Evolutionary conservation across 2,329 filamentous ascomycete genomes (phyloP), one percentile per base, ranked within the genome.

Genomic region (Fusarium haematococcum): DNA sequence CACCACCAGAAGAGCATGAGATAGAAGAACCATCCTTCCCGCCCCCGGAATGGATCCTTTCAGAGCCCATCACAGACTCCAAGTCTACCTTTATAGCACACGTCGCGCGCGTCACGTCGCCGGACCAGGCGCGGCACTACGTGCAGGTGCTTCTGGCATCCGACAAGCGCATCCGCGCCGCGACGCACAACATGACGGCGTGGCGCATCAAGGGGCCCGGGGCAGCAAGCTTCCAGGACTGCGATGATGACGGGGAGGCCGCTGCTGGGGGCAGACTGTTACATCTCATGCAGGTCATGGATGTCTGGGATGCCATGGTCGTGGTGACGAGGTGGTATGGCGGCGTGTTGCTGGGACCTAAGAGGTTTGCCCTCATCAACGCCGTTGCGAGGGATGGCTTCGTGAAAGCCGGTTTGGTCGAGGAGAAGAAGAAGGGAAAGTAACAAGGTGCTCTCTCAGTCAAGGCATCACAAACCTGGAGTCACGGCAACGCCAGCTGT

Each of bases 271-370:
- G 93, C 0, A 88, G 97, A 48, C 83, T 99, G 79, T 84, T 98
- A 69, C 95, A 97, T 84, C 86, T 99, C 33, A 93, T 99, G 91
- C 95, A 98, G 85, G 84, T 98, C 70, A 98, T 98, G 94, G 94
- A 95, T 79, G 88, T 97, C 13, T 98, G 95, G 95, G 91, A 97
- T 82, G 92, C 93, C 18, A 92, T 98, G 86, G 95, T 99, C 0
- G 93, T 99, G 5, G 96, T 99, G 32, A 95, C 94, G 43, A 86
- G 97, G 72, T 99, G 97, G 97, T 99, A 97, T 83, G 97, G 97
- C 5, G 97, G 97, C 2, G 90, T 97, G 67, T 93, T 95, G 77
- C 84, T 99, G 54, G 97, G 97, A 0, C 95, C 96, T 59, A 93
- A 95, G 81, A 87, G 97, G 74, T 99, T 99, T 81, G 91, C 95